Evolutionary conservation across 148 eudicot species (phyloP).

Genomic region (Rhododendron ferrugineum): DNA sequence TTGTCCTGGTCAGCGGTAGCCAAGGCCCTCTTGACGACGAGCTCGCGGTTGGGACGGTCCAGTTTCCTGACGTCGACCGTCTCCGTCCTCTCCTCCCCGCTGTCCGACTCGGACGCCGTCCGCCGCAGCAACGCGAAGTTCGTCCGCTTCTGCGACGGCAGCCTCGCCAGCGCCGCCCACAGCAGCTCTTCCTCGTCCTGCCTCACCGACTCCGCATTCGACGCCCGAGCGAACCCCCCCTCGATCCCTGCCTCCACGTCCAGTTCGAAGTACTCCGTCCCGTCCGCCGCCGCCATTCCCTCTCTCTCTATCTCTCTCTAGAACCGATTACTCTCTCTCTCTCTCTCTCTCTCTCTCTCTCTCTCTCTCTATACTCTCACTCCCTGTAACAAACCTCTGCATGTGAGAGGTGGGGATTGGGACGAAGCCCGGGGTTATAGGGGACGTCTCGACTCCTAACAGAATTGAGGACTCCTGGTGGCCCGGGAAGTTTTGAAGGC

Average conservation of each 20-base stretch:
- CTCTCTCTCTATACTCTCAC: neutral
- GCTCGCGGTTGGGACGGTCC: constrained; percentile 50
- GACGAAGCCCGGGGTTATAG: neutral
- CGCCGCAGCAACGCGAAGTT: constrained; percentile 49
- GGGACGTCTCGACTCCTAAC: too few relatives aligned
- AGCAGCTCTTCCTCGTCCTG: constrained; percentile 59
- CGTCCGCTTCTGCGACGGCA: constrained; percentile 53
- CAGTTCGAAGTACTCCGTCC: constrained; percentile 61
- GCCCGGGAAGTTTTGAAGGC: constrained; percentile 30
- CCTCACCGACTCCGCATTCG: constrained; percentile 55
- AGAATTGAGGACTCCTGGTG: neutral
- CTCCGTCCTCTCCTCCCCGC: constrained; percentile 19
- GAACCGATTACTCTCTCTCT: neutral
- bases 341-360: too few relatives aligned
- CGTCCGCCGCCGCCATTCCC: constrained; percentile 51
- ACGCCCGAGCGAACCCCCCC: constrained; percentile 38
- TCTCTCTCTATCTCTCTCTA: neutral
- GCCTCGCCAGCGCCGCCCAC: constrained; percentile 72
- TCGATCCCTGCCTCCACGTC: constrained; percentile 39
- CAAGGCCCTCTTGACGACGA: constrained; percentile 57
- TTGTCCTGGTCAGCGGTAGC: constrained; percentile 82
- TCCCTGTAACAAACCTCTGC: neutral
- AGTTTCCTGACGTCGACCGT: constrained; percentile 70
- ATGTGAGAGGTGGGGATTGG: neutral
- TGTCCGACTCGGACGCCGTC: constrained; percentile 16